These are phyloP conservation scores for Mycena floridula DNA, from an alignment of 768 basidiomycete species.

Conservation along the genomic window DNA sequence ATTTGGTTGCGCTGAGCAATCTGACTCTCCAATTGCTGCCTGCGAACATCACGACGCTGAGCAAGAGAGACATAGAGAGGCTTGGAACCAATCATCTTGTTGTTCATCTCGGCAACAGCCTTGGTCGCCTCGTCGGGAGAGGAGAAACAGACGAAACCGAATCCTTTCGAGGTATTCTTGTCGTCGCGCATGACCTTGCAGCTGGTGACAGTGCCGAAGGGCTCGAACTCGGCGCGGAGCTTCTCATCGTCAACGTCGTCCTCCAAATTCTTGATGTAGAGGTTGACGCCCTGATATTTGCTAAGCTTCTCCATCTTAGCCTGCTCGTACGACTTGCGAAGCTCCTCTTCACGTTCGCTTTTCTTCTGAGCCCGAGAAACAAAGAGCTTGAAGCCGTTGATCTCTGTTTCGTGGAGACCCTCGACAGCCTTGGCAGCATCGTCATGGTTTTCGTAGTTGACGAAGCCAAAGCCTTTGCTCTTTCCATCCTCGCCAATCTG, in stretches of 20 bases:
- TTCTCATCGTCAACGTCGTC: slow-evolving; percentile 98
- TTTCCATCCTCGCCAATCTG: slow-evolving; percentile 82
- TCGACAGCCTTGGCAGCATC: slow-evolving; percentile 90
- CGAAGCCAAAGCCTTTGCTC: slow-evolving; percentile 97
- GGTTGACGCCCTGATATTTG: slow-evolving; percentile 98
- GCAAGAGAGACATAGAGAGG: slow-evolving; percentile 98
- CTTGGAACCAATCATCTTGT: slow-evolving; percentile 99
- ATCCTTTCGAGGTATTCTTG: slow-evolving; percentile 87
- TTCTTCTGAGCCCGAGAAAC: slow-evolving; percentile 98
- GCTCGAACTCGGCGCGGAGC: slow-evolving; percentile 92
- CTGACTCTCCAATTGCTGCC: slow-evolving; percentile 98
- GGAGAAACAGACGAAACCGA: slow-evolving; percentile 99
- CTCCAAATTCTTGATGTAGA: slow-evolving; percentile 99
- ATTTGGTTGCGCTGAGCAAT: slow-evolving; percentile 98
- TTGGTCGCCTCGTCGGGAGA: slow-evolving; percentile 98
- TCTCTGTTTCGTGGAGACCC: slow-evolving; percentile 77
- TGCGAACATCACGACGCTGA: slow-evolving; percentile 95
- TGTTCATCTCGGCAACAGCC: slow-evolving; percentile 99
- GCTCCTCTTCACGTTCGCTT: slow-evolving; percentile 94
- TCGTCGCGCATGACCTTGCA: slow-evolving; percentile 99
- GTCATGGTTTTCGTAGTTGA: slow-evolving; percentile 93
- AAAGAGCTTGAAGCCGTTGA: slow-evolving; percentile 85
- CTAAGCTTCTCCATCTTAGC: slow-evolving; percentile 95
- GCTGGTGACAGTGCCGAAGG: slow-evolving; percentile 95
- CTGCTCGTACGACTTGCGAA: slow-evolving; percentile 89